A percentile compares a stretch with the other conserved stretches of the same genome.
Evolutionary conservation across 805 yeast species (phyloP).

Genomic region (Metschnikowia sp.): DNA sequence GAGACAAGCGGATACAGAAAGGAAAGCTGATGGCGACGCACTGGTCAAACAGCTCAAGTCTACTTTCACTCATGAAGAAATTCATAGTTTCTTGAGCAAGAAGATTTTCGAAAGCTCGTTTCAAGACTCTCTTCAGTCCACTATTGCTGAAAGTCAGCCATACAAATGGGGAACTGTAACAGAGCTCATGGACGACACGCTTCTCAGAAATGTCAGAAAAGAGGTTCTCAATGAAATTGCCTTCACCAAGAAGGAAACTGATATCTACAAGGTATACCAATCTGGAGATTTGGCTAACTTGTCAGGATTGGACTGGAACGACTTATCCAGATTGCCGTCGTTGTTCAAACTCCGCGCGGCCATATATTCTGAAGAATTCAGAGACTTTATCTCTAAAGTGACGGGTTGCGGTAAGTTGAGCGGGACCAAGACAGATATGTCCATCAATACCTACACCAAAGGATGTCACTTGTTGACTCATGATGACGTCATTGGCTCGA

Average conservation of each 20-base stretch:
- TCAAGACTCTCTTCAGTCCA: slow-evolving; percentile 35
- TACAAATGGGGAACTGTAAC: slow-evolving; percentile 87
- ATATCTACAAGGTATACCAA: slow-evolving; percentile 88
- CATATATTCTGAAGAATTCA: slow-evolving; percentile 78
- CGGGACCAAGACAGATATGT: slow-evolving; percentile 89
- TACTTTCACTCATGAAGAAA: slow-evolving; percentile 29
- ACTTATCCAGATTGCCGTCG: slow-evolving; percentile 68
- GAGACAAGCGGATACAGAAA: slow-evolving; percentile 6
- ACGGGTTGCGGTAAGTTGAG: slow-evolving; percentile 88
- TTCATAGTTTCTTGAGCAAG: slow-evolving; percentile 42
- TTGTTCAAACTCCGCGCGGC: slow-evolving; percentile 80
- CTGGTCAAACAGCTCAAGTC: slow-evolving; percentile 9
- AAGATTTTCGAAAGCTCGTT: slow-evolving; percentile 47
- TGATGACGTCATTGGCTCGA: slow-evolving; percentile 95
- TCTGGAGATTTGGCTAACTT: slow-evolving; percentile 90
- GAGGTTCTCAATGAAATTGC: slow-evolving; percentile 83
- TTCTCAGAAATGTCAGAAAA: slow-evolving; percentile 73
- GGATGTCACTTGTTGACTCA: slow-evolving; percentile 94
- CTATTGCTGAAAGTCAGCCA: slow-evolving; percentile 62
- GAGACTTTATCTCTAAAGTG: slow-evolving; percentile 71
- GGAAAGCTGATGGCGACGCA: neutral
- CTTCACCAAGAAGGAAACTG: slow-evolving; percentile 94
- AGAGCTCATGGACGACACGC: slow-evolving; percentile 68
- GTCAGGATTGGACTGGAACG: slow-evolving; percentile 77
- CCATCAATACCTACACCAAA: slow-evolving; percentile 84